These are phyloP conservation scores for Aegilops speltoides DNA, from an alignment of 176 grass and related monocot species.

Conservation along the genomic window DNA sequence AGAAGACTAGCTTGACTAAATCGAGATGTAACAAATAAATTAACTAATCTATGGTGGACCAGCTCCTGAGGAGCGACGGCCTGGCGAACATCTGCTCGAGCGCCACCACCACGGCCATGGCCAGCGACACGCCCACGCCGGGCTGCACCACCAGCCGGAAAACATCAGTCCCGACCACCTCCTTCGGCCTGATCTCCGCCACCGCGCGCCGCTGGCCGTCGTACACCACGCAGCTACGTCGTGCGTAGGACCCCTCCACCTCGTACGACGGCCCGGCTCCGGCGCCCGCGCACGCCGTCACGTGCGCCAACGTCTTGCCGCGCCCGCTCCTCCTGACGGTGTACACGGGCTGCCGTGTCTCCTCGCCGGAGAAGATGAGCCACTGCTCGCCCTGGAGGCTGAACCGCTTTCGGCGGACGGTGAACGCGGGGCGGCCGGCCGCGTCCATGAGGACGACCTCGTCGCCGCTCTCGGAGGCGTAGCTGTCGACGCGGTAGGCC, in stretches of 20 bases:
- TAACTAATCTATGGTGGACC: slow-evolving; percentile 23
- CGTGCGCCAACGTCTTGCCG: background rate
- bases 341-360: slow-evolving; percentile 35
- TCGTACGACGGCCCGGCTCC: slow-evolving; percentile 23
- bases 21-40: background rate
- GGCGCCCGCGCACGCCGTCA: background rate
- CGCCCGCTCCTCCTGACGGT: slow-evolving; percentile 41
- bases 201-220: slow-evolving; percentile 54
- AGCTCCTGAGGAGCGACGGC: slow-evolving; percentile 56
- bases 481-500: slow-evolving; percentile 87
- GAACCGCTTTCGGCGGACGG: slow-evolving; percentile 79
- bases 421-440: slow-evolving; percentile 50
- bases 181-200: slow-evolving; percentile 73
- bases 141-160: slow-evolving; percentile 75
- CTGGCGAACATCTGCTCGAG: slow-evolving; percentile 82
- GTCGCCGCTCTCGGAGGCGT: slow-evolving; percentile 47
- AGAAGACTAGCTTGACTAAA: slow-evolving; percentile 25
- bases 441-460: slow-evolving; percentile 62
- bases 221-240: slow-evolving; percentile 78
- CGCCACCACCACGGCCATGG: slow-evolving; percentile 79
- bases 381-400: slow-evolving; percentile 71
- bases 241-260: slow-evolving; percentile 75
- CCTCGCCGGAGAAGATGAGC: slow-evolving; percentile 60
- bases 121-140: slow-evolving; percentile 53
- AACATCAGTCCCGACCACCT: slow-evolving; percentile 72